A percentile compares a stretch with the other conserved stretches of the same genome.
Evolutionary conservation across 257 asterid species (phyloP).

Genomic region (Phtheirospermum japonicum): DNA sequence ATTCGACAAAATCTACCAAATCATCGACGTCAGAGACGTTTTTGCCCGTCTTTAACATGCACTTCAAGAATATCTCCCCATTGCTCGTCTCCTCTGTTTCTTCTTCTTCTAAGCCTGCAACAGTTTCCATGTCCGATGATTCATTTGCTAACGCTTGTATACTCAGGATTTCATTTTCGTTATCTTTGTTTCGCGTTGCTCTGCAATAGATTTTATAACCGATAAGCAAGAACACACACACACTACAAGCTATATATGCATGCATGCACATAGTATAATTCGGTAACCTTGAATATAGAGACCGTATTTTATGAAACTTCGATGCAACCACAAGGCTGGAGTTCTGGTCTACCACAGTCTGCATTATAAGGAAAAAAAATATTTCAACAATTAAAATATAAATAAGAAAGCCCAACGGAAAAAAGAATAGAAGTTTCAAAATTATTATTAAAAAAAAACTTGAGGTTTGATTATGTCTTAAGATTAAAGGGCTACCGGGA

Average conservation of each 20-base stretch:
- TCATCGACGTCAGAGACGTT: conserved; percentile 43
- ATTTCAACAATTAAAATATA: conserved; percentile 23
- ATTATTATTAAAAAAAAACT: neutral
- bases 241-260: neutral
- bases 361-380: conserved; percentile 29
- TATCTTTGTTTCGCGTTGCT: conserved; percentile 17
- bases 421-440: neutral
- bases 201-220: conserved; percentile 27
- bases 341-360: conserved; percentile 45
- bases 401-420: neutral
- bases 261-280: conserved; percentile 11
- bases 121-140: conserved; percentile 28
- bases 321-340: conserved; percentile 71
- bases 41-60: conserved; percentile 28
- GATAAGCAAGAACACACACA: conserved; percentile 16
- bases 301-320: conserved; percentile 52
- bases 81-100: conserved; percentile 59
- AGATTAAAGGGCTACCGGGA: neutral
- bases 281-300: conserved; percentile 52
- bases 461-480: neutral
- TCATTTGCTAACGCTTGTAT: conserved; percentile 29
- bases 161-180: conserved; percentile 25
- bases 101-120: conserved; percentile 40
- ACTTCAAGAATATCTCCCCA: conserved; percentile 63
- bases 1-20: conserved; percentile 60